phyloP scores from a whole-genome alignment of 495 filamentous ascomycete species.

The Clavariopsis aquatica region DNA sequence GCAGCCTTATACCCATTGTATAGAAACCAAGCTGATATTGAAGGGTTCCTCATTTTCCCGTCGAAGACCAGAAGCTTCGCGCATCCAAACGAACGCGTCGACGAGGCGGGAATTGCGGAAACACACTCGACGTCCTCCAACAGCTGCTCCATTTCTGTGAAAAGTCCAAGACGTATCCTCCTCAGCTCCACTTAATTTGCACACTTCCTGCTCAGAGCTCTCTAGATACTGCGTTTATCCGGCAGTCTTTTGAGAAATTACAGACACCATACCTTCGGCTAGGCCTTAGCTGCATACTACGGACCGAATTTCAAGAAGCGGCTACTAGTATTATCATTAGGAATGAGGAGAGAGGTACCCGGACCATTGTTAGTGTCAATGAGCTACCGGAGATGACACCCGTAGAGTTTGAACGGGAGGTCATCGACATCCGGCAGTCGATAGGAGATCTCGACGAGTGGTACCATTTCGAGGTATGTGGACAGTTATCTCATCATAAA shows the following conservation, averaged over 20 bases:
- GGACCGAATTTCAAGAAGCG: slow-evolving; percentile 55
- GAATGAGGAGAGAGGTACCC: slow-evolving; percentile 58
- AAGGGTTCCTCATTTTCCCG: slow-evolving; percentile 66
- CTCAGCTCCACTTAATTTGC: slow-evolving; percentile 47
- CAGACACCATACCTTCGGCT: slow-evolving; percentile 46
- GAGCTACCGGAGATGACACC: slow-evolving; percentile 64
- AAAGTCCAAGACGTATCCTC: neutral
- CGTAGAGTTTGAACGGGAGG: slow-evolving; percentile 54
- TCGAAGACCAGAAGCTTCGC: slow-evolving; percentile 71
- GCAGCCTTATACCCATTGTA: neutral
- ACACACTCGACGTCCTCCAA: slow-evolving; percentile 67
- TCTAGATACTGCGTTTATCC: slow-evolving; percentile 47
- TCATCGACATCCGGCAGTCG: slow-evolving; percentile 38
- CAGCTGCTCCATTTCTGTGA: slow-evolving; percentile 52
- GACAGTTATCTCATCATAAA: too few species aligned
- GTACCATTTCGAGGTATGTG: slow-evolving; percentile 72
- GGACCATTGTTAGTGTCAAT: slow-evolving; percentile 72
- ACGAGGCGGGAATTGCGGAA: slow-evolving; percentile 71
- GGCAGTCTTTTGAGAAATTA: slow-evolving; percentile 48
- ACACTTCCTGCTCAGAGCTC: slow-evolving; percentile 51
- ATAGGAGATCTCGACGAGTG: slow-evolving; percentile 48
- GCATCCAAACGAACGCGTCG: slow-evolving; percentile 60
- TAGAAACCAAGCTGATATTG: neutral
- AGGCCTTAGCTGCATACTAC: slow-evolving; percentile 56
- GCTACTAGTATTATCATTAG: slow-evolving; percentile 73